Evolutionary conservation across 495 filamentous ascomycete species (phyloP).

Genomic region (Aspergillus sparsus): DNA sequence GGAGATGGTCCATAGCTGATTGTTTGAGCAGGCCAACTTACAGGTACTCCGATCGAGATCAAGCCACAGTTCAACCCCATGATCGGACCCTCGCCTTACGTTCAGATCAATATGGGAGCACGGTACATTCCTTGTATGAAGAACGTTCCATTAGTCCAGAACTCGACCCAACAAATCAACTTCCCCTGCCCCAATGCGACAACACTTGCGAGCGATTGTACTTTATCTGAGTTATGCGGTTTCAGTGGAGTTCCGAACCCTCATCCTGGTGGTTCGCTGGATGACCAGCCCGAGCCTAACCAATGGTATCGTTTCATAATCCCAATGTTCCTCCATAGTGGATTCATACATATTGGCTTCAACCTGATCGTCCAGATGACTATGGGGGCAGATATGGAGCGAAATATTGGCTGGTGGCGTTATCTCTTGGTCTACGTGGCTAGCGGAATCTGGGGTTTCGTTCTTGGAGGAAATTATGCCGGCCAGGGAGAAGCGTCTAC

Average conservation of each 20-base stretch:
- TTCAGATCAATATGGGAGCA: slow-evolving; percentile 96
- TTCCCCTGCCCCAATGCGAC: slow-evolving; percentile 82
- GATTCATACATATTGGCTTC: slow-evolving; percentile 91
- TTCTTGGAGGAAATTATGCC: slow-evolving; percentile 92
- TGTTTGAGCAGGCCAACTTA: slow-evolving; percentile 38
- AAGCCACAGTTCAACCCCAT: slow-evolving; percentile 90
- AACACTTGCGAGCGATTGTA: slow-evolving; percentile 58
- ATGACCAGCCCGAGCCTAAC: slow-evolving; percentile 62
- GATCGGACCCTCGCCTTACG: slow-evolving; percentile 88
- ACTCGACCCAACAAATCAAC: slow-evolving; percentile 47
- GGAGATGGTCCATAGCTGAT: slow-evolving; percentile 22
- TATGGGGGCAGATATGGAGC: slow-evolving; percentile 88
- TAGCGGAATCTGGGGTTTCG: slow-evolving; percentile 93
- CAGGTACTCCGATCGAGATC: slow-evolving; percentile 73
- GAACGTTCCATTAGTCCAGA: slow-evolving; percentile 66
- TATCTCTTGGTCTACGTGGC: slow-evolving; percentile 87
- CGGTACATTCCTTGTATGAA: slow-evolving; percentile 95
- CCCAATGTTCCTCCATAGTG: slow-evolving; percentile 93
- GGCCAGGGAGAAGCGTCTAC: slow-evolving; percentile 75
- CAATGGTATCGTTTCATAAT: slow-evolving; percentile 97
- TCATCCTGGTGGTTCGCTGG: slow-evolving; percentile 35
- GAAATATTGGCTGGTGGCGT: slow-evolving; percentile 78
- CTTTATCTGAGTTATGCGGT: slow-evolving; percentile 77
- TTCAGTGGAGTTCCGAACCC: slow-evolving; percentile 73
- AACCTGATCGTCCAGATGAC: slow-evolving; percentile 89